phyloP scores from a whole-genome alignment of 495 filamentous ascomycete species.

The Pseudevernia furfuracea region DNA sequence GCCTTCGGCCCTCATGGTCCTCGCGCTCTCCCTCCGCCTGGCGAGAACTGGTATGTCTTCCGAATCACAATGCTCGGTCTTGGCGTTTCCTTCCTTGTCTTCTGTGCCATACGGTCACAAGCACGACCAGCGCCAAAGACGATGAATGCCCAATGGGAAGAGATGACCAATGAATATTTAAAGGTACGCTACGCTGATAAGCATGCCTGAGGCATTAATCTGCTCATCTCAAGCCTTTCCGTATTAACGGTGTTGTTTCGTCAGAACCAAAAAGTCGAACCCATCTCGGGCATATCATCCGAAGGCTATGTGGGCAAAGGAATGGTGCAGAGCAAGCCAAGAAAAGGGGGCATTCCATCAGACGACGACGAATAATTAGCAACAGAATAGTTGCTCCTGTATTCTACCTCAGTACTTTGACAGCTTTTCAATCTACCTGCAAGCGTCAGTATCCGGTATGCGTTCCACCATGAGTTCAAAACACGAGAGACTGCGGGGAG shows the following conservation, averaged over 20 bases:
- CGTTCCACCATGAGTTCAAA: background rate
- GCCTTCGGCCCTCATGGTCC: slow-evolving; percentile 95
- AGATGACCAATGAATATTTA: slow-evolving; percentile 83
- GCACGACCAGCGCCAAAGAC: slow-evolving; percentile 67
- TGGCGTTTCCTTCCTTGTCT: slow-evolving; percentile 53
- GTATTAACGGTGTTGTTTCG: slow-evolving; percentile 13
- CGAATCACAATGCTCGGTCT: slow-evolving; percentile 59
- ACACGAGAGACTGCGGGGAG: background rate
- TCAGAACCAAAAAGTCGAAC: slow-evolving; percentile 79
- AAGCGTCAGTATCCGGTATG: background rate
- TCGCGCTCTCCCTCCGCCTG: slow-evolving; percentile 69
- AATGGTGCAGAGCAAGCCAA: slow-evolving; percentile 64
- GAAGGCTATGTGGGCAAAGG: slow-evolving; percentile 75
- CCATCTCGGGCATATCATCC: slow-evolving; percentile 77
- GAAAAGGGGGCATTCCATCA: slow-evolving; percentile 19
- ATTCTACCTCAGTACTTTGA: slow-evolving; percentile 13
- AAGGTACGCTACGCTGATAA: slow-evolving; percentile 48
- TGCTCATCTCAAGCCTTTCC: background rate
- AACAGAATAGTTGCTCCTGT: background rate
- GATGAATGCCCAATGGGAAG: slow-evolving; percentile 93
- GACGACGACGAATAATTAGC: slow-evolving; percentile 24
- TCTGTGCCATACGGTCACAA: slow-evolving; percentile 54
- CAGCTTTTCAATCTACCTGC: background rate
- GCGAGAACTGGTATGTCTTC: slow-evolving; percentile 68
- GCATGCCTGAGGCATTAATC: background rate